Evolutionary conservation across 208 protist species (phyloP).

Genomic region (Angomonas ambiguus): DNA sequence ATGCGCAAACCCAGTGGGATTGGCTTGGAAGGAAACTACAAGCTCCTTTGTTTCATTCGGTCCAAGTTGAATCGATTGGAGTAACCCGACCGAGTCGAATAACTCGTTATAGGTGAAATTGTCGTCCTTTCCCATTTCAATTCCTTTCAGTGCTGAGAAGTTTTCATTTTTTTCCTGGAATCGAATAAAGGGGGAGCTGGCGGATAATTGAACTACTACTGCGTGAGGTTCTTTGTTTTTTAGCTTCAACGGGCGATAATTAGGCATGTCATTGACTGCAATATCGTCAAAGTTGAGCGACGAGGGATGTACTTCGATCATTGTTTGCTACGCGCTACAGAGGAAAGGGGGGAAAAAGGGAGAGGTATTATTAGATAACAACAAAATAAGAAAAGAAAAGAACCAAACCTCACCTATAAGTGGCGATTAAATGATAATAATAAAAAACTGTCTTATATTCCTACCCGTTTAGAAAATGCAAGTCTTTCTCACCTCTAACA

Average conservation of each 20-base stretch:
- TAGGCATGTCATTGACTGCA: conserved; percentile 63
- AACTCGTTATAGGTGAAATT: conserved; percentile 43
- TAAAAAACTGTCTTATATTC: too few relatives aligned
- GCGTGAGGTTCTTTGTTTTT: conserved; percentile 30
- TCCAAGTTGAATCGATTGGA: conserved; percentile 32
- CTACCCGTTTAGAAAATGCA: too few relatives aligned
- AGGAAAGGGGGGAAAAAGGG: background rate
- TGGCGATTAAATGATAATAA: too few relatives aligned
- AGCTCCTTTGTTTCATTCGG: conserved; percentile 44
- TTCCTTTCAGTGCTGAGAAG: conserved; percentile 23
- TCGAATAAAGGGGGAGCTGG: conserved; percentile 28
- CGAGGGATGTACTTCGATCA: conserved; percentile 39
- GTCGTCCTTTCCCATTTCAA: conserved; percentile 11
- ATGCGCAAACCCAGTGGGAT: conserved; percentile 45
- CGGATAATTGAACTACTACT: conserved; percentile 33
- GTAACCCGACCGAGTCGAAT: conserved; percentile 54
- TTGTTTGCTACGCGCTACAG: conserved; percentile 11
- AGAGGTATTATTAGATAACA: background rate
- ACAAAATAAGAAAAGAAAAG: background rate
- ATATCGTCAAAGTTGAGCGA: conserved; percentile 51
- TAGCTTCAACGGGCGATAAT: conserved; percentile 42
- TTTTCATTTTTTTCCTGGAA: conserved; percentile 66
- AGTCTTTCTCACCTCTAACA: background rate
- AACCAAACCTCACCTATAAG: too few relatives aligned
- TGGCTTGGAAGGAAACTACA: conserved; percentile 51